Base-by-base conservation (phyloP, 1,139 yeast species). In the Pichia sp. region DNA sequence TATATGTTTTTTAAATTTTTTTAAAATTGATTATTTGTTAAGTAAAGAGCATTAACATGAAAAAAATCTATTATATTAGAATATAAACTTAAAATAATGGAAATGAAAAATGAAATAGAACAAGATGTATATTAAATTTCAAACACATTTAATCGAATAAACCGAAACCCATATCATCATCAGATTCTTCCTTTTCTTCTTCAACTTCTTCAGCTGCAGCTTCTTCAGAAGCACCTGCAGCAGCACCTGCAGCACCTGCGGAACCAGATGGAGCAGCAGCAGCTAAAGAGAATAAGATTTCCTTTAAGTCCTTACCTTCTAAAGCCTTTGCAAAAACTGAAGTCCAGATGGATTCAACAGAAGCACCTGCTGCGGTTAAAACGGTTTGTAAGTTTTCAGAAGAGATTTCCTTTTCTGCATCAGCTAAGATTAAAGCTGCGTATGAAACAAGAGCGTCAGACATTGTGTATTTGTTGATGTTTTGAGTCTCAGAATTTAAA, bases 391-490 rank as follows among this genome's bases (percentile, higher is more conserved):
- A 78, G 81, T 88, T 88, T 71, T 88, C 96, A 63, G 96, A 69
- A 63, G 96, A 71, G 80, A 89, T 78, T 72, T 87, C 96, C 67
- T 87, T 76, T 66, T 88, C 96, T 63, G 96, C 86, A 72, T 89
- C 97, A 60, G 96, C 96, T 73, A 89, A 79, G 78, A 89, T 88
- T 73, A 89, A 84, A 69, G 98, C 93, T 70, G 97, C 96, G 76
- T 80, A 80, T 56, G 87, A 78, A 63, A 79, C 76, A 62, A 84
- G 78, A 57, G 85, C 72, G 70, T 72, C 77, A 65, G 77, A 72
- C 78, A 74, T 74, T 64, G 45, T 54, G 19, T 35, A 5, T 28
- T 33, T 21, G 14, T 26, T 32, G 35, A 13, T 25, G 28, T 20
- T n/a, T 36, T 35, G 16, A 27, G 14, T 31, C 31, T 10, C 13